Conservation (phyloP, 345 rosid genomes). For the Raphanus sativus region DNA sequence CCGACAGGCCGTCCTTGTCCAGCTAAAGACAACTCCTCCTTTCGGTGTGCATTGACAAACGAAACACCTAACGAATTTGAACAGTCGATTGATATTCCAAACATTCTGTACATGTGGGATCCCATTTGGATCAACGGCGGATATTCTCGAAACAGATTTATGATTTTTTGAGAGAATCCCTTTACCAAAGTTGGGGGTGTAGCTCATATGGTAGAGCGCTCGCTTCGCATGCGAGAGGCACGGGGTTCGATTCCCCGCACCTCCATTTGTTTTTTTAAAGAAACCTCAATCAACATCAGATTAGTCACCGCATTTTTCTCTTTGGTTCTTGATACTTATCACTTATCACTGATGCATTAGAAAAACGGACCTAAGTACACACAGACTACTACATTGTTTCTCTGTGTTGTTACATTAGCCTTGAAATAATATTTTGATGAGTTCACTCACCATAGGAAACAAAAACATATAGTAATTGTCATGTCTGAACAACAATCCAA, state of each 20-base stretch:
- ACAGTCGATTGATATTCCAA: neutral
- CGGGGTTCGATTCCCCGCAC: constrained; percentile 98
- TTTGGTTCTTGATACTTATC: too few relatives aligned
- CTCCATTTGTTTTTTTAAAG: constrained; percentile 43
- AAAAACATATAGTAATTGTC: too few relatives aligned
- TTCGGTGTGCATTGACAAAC: constrained; percentile 3
- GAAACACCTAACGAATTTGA: constrained; percentile 16
- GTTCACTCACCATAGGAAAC: too few relatives aligned
- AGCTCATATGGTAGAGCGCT: constrained; percentile 72
- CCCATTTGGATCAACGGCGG: neutral
- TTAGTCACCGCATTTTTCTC: too few relatives aligned
- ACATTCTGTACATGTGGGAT: neutral
- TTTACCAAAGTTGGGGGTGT: constrained; percentile 15
- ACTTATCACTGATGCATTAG: too few relatives aligned
- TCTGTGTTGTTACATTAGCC: too few relatives aligned
- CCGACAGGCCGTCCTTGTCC: constrained; percentile 42
- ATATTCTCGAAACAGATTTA: neutral
- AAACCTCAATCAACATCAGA: too few relatives aligned
- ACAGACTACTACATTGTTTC: too few relatives aligned
- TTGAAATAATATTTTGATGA: too few relatives aligned
- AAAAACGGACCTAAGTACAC: too few relatives aligned
- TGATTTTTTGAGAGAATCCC: too few relatives aligned
- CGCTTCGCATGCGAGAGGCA: constrained; percentile 99
- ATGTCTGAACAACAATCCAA: too few relatives aligned
- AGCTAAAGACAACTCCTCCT: constrained; percentile 32